These are phyloP conservation scores for Cnidoscolus chayamansa DNA, from an alignment of 441 rosid genomes.

Conservation along the genomic window DNA sequence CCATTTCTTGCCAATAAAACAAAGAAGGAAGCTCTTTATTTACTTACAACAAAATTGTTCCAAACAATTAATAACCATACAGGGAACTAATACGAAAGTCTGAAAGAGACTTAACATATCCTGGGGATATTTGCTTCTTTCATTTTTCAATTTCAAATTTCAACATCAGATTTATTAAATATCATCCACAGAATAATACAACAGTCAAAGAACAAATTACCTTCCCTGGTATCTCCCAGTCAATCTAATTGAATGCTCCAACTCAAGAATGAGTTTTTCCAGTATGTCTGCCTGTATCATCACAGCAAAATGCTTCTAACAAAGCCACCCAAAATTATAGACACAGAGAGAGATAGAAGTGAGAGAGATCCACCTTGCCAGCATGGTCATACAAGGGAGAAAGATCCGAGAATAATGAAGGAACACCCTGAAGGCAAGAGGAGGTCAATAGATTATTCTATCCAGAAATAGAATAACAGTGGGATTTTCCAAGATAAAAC, in stretches of 20 bases:
- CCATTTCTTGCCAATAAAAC: background rate
- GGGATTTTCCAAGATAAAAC: slow-evolving; percentile 6
- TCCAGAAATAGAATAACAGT: slow-evolving; percentile 13
- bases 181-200: background rate
- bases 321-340: slow-evolving; percentile 15
- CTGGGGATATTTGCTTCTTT: background rate
- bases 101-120: background rate
- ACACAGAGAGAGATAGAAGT: slow-evolving; percentile 15
- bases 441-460: slow-evolving; percentile 20
- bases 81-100: background rate
- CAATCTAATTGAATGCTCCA: slow-evolving; percentile 73
- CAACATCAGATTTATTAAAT: background rate
- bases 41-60: background rate
- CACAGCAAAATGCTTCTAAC: slow-evolving; percentile 14
- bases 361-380: slow-evolving; percentile 61
- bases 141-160: background rate
- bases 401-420: slow-evolving; percentile 95
- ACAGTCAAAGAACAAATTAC: slow-evolving; percentile 38
- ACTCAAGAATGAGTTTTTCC: slow-evolving; percentile 78
- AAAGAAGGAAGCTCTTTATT: background rate
- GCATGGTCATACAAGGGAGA: slow-evolving; percentile 86
- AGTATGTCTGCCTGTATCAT: slow-evolving; percentile 77
- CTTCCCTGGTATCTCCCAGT: slow-evolving; percentile 75
- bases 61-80: background rate
- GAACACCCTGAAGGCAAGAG: slow-evolving; percentile 72